A percentile compares a stretch with the other conserved stretches of the same genome.
These are phyloP conservation scores for Stephania japonica DNA, from an alignment of 164 flowering plant genomes.

Conservation along the genomic window DNA sequence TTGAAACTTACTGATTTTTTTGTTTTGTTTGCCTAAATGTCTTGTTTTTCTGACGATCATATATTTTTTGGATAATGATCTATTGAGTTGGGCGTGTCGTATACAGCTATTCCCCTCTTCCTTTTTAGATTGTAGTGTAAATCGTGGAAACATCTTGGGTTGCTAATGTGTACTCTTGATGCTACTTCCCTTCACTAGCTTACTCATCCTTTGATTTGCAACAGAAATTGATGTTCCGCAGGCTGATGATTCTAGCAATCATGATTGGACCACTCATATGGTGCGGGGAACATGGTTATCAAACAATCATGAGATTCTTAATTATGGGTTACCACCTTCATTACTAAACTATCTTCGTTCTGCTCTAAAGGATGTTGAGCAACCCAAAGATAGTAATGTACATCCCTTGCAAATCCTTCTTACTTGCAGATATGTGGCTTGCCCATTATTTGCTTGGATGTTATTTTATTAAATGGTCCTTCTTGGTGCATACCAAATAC, in stretches of 20 bases:
- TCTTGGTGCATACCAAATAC: not conserved
- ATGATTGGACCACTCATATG: constrained; percentile 66
- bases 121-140: too few species aligned
- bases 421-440: not conserved
- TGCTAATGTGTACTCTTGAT: too few species aligned
- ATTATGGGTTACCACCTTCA: constrained; percentile 75
- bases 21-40: too few species aligned
- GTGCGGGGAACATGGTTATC: constrained; percentile 84
- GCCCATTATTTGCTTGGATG: not conserved
- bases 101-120: too few species aligned
- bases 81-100: too few species aligned
- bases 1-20: not conserved
- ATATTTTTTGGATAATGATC: too few species aligned
- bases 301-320: constrained; percentile 42
- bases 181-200: not conserved
- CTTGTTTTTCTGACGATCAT: too few species aligned
- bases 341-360: constrained; percentile 54
- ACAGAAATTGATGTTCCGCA: constrained; percentile 48
- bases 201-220: constrained; percentile 9
- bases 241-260: constrained; percentile 23
- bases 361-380: constrained; percentile 20
- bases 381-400: constrained; percentile 31
- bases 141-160: too few species aligned
- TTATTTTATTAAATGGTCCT: not conserved
- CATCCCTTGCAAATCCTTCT: not conserved